Evolutionary conservation across 306 rosid species (phyloP), one percentile per base, ranked within the genome.

Genomic region (Acacia confusa): DNA sequence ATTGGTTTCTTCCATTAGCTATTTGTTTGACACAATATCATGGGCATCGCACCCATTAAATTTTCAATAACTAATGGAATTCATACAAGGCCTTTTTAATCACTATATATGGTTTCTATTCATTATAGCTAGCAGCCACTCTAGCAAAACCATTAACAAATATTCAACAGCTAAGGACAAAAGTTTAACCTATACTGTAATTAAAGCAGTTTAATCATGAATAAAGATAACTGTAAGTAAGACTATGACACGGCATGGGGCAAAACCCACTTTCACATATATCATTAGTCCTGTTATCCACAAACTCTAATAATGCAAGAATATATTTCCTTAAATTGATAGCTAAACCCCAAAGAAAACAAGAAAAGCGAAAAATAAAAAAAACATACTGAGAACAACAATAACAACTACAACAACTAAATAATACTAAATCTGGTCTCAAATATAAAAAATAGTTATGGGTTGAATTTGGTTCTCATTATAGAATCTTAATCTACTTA

Each of bases 141-240:
- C 58, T 36, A 15, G 34, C n/a, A n/a, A n/a, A n/a, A 34, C 44
- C 71, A 14, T 30, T 8, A 34, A 75, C 61, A 64, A 79, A 70
- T 45, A 57, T 79, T 82, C 60, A 79, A 64, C 41, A 17, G n/a
- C 70, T 10, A 43, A 70, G 8, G 58, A 16, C 30, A 43, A 66
- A 66, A 2, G 32, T 53, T 71, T 78, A 20, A 32, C 22, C 25
- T n/a, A 14, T 45, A 53, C 10, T 36, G 25, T 15, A 11, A 72
- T 43, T 45, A 65, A 36, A 36, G 7, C 40, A 36, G 40, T 36
- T 36, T 36, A 6, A 36, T 6, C 40, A 36, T 5, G 40, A 36
- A 36, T 36, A 36, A 36, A 36, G 40, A 1, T 36, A 45, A 45
- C 52, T 14, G 52, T 43, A 43, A 10, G 47, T 6, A 36, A 52